These are phyloP conservation scores for Durusdinium trenchii DNA, from an alignment of 73 alveolate genomes.

Conservation along the genomic window DNA sequence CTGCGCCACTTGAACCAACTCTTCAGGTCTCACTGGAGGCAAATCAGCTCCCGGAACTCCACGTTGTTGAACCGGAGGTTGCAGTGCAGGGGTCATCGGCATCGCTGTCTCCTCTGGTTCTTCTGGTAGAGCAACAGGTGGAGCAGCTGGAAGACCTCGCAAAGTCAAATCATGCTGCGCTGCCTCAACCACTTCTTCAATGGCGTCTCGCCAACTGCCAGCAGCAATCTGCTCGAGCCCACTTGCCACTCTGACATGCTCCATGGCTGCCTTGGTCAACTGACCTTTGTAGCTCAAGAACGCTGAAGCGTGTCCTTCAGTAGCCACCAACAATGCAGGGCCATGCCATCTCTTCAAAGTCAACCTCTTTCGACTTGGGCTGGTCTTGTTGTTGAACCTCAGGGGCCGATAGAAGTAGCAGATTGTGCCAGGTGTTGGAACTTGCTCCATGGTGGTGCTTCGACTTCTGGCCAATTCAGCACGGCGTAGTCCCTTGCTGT, in stretches of 20 bases:
- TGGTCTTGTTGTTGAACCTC: not conserved
- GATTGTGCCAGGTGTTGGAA: not conserved
- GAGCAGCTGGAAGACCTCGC: not conserved
- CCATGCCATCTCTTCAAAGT: conserved; percentile 25
- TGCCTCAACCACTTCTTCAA: not conserved
- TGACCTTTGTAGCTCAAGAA: conserved; percentile 26
- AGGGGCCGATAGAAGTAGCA: not conserved
- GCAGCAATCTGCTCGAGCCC: conserved; percentile 30
- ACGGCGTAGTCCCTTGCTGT: not conserved
- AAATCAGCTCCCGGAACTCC: not conserved
- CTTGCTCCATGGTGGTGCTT: not conserved
- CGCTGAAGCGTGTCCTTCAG: not conserved
- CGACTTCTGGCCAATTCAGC: conserved; percentile 46
- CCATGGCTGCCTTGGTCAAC: conserved; percentile 23
- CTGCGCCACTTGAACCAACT: not conserved
- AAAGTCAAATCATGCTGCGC: not conserved
- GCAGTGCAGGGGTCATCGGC: not conserved
- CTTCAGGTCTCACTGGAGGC: not conserved
- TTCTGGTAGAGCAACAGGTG: not conserved
- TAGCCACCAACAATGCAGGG: not conserved
- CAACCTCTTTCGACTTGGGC: not conserved
- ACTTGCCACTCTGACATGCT: conserved; percentile 10
- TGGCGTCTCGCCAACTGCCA: not conserved
- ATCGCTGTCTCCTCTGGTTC: not conserved
- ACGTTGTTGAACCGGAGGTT: no score